Base-by-base conservation (phyloP, 352 stramenopile genomes). In the Blastocystis sp. region DNA sequence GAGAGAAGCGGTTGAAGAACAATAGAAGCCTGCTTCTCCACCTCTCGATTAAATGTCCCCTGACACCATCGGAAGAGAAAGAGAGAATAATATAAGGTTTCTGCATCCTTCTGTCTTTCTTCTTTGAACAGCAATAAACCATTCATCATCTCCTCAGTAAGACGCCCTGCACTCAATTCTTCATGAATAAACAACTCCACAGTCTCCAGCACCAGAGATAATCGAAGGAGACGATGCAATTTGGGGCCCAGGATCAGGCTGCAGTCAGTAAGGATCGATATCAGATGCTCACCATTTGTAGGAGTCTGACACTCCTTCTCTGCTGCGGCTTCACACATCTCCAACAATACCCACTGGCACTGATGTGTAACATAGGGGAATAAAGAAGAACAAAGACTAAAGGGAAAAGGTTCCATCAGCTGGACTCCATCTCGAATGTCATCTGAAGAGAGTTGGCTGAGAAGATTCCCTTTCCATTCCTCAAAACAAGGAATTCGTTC, bases 51-150 rank as follows among this genome's bases (percentile, higher is more conserved):
- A 22, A 53, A 13, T 22, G 53, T 24, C 22, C 5, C 17, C 13
- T 33, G 44, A 57, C 66, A 59, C 66, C 66, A 78, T 48, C 66
- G 66, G 13, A 78, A 6, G 9, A 78, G 33, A 51, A 78, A 78
- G 27, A 78, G 66, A 59, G 27, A 19, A 24, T 56, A 56, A 56
- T 54, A 78, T 15, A 78, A 33, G 7, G 24, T n/a, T 7, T 78
- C 66, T 15, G 27, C 30, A 33, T 30, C 66, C 22, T 35, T 33
- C 27, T 56, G n/a, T 17, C 35, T 7, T 37, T 27, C 33, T 11
- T 35, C 44, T 33, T 24, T 0, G 66, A 57, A 53, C 13, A 78
- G 27, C 66, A 30, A n/a, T 11, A 78, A 13, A 11, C 44, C 19
- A 13, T 19, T 22, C n/a, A 30, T 9, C 24, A 33, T n/a, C n/a